Conservation (phyloP, 2,329 filamentous ascomycete species). For the Exserohilum turcica region DNA sequence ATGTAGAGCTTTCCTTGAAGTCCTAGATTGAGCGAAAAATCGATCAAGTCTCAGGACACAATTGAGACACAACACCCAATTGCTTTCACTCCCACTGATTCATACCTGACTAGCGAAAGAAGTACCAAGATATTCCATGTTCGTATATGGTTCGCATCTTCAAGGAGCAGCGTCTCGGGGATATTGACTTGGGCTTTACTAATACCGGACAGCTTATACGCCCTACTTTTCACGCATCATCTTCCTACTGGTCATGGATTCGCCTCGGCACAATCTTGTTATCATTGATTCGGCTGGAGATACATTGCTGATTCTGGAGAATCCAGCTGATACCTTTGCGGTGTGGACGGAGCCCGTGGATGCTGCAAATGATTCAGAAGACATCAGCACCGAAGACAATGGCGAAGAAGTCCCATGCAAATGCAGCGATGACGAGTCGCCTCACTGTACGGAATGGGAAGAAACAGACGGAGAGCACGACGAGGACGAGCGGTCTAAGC, state of each 20-base stretch:
- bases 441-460: not conserved
- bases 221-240: no score
- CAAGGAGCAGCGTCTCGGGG: no score
- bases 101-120: no score
- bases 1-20: not conserved
- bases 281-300: conserved; percentile 10
- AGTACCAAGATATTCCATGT: no score
- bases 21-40: not conserved
- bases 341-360: conserved; percentile 5
- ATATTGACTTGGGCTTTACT: no score
- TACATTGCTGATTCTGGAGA: conserved; percentile 3
- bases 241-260: not conserved
- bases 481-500: not conserved
- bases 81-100: no score
- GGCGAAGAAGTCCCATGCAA: not conserved
- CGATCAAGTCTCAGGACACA: not conserved
- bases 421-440: not conserved
- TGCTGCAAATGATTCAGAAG: not conserved
- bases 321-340: conserved; percentile 1
- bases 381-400: not conserved
- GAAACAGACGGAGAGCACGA: not conserved
- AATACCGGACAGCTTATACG: not conserved
- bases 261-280: not conserved
- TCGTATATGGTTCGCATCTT: no score
- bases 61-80: not conserved